Conservation (phyloP, 768 basidiomycete genomes). For the Hirschioporus abietinus region DNA sequence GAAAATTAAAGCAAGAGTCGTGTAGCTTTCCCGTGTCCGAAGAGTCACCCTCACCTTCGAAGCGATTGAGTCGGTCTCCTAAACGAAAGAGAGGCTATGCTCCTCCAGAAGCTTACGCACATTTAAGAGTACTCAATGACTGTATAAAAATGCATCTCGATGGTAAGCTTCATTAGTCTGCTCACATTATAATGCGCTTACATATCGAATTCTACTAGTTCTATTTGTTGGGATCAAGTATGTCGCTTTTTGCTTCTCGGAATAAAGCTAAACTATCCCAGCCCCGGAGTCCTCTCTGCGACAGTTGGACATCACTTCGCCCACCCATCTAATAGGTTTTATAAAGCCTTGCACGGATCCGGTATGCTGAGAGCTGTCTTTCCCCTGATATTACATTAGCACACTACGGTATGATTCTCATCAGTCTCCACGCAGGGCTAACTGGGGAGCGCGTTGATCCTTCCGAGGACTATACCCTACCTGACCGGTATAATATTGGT, state of each 20-base stretch:
- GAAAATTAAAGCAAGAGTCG: not conserved
- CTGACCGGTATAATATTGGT: constrained; percentile 54
- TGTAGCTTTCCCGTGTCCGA: not conserved
- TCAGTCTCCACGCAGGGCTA: constrained; percentile 37
- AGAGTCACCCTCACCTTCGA: not conserved
- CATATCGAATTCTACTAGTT: constrained; percentile 35
- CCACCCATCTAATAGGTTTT: constrained; percentile 79
- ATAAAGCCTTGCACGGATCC: constrained; percentile 63
- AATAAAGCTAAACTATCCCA: constrained; percentile 20
- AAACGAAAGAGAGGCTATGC: constrained; percentile 41
- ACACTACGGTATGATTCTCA: constrained; percentile 1
- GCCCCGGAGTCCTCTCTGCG: constrained; percentile 66
- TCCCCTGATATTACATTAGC: not conserved
- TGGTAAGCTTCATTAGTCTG: constrained; percentile 34
- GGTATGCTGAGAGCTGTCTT: constrained; percentile 32
- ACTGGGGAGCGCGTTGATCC: constrained; percentile 49
- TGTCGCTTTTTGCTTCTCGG: constrained; percentile 10
- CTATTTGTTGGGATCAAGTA: constrained; percentile 87
- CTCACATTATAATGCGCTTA: constrained; percentile 3
- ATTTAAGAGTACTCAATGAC: constrained; percentile 49
- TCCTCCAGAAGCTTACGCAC: constrained; percentile 45
- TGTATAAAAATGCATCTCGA: constrained; percentile 49
- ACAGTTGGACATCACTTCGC: constrained; percentile 74
- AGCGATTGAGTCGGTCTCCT: not conserved
- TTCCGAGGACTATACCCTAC: constrained; percentile 55